phyloP scores from a whole-genome alignment of 208 protist genomes.

The Trypanosomatidae sp. region DNA sequence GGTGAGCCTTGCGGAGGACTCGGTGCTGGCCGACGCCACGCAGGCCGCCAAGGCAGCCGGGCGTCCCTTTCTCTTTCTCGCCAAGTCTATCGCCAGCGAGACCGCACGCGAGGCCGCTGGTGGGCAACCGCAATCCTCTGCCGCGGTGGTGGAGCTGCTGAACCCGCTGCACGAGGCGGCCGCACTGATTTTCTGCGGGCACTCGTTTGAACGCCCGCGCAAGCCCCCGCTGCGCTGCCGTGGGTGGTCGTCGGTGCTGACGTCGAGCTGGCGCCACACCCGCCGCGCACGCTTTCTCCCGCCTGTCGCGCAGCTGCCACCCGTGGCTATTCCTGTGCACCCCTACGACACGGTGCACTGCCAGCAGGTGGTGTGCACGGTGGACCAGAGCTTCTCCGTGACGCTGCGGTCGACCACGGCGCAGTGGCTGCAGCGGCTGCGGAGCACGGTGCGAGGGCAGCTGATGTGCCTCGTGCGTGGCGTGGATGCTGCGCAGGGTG shows the following conservation, averaged over 20 bases:
- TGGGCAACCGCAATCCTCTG: not conserved
- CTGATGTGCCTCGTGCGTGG: slow-evolving; percentile 32
- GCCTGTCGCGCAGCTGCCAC: slow-evolving; percentile 70
- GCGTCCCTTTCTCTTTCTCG: slow-evolving; percentile 54
- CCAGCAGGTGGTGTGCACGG: slow-evolving; percentile 42
- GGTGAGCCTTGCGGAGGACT: slow-evolving; percentile 17
- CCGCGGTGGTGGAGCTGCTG: slow-evolving; percentile 38
- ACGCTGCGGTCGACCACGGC: slow-evolving; percentile 68
- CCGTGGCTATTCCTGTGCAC: slow-evolving; percentile 43
- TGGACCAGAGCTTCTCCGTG: slow-evolving; percentile 56
- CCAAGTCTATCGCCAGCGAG: slow-evolving; percentile 28
- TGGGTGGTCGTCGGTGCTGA: slow-evolving; percentile 75
- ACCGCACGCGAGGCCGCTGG: slow-evolving; percentile 14
- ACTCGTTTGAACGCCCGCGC: slow-evolving; percentile 43
- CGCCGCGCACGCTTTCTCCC: slow-evolving; percentile 60
- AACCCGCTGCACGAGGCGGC: slow-evolving; percentile 59
- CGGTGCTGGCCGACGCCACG: slow-evolving; percentile 27
- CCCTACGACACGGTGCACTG: slow-evolving; percentile 74
- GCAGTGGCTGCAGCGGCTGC: slow-evolving; percentile 70
- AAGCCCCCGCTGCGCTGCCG: slow-evolving; percentile 60
- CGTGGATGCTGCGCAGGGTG: not conserved
- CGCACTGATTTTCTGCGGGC: slow-evolving; percentile 67
- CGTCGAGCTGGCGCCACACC: slow-evolving; percentile 76
- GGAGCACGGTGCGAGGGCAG: slow-evolving; percentile 39
- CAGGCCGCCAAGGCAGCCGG: slow-evolving; percentile 19